phyloP scores from a whole-genome alignment of 2,329 filamentous ascomycete species.

The Apiospora rasikravindrae region DNA sequence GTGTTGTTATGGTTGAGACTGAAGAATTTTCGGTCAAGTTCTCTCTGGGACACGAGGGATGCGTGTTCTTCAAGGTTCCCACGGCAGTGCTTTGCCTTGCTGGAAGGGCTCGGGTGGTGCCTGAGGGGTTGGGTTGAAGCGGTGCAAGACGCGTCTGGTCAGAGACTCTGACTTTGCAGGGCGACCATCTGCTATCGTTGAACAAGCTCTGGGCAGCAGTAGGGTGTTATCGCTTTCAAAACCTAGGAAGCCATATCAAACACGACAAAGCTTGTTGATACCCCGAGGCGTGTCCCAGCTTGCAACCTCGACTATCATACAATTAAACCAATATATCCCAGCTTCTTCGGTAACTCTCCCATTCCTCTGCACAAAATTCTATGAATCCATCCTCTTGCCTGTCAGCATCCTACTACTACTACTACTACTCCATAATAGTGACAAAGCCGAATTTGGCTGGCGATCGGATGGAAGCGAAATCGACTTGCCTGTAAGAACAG shows the following conservation, averaged over 20 bases:
- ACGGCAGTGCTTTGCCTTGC: background rate
- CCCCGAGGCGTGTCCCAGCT: background rate
- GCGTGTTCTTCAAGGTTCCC: background rate
- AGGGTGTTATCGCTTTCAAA: background rate
- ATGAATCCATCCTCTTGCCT: background rate
- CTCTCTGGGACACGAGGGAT: background rate
- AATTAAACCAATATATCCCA: background rate
- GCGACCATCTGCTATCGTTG: background rate
- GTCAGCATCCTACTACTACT: background rate
- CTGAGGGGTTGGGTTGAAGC: background rate
- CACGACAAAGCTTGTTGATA: too few relatives aligned
- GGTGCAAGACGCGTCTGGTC: background rate
- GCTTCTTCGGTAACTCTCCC: too few relatives aligned
- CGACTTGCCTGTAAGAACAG: too few relatives aligned
- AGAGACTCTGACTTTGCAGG: background rate
- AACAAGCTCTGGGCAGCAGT: too few relatives aligned
- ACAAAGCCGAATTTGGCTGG: background rate
- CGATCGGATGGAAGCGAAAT: background rate
- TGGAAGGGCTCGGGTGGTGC: background rate
- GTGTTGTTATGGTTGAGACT: background rate
- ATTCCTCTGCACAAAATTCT: background rate
- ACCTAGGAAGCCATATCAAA: background rate
- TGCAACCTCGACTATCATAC: background rate
- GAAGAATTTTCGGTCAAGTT: background rate
- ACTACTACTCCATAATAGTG: constrained; percentile 7